A percentile compares a stretch with the other conserved stretches of the same genome.
Conservation (phyloP, 768 basidiomycete species). For the Pleurotus ostreatus region DNA sequence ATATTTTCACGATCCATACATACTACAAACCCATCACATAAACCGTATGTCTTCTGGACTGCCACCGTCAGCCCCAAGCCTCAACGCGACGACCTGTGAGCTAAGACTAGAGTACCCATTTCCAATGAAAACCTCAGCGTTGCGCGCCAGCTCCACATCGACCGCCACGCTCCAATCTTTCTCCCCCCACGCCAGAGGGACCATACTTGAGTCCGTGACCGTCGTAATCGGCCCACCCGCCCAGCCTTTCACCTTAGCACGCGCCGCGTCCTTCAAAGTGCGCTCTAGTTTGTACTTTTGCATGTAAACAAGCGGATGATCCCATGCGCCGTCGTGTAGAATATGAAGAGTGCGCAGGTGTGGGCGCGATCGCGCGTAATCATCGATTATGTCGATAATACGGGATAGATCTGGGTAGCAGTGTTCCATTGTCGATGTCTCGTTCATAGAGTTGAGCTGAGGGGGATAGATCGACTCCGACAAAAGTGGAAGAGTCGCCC, state of each 20-base stretch:
- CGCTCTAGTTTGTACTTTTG: slow-evolving; percentile 36
- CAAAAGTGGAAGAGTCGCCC: slow-evolving; percentile 41
- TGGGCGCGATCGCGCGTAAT: slow-evolving; percentile 29
- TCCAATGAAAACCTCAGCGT: slow-evolving; percentile 40
- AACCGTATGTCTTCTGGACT: slow-evolving; percentile 32
- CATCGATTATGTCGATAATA: slow-evolving; percentile 34
- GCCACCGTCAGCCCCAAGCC: slow-evolving; percentile 34
- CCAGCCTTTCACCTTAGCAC: slow-evolving; percentile 33
- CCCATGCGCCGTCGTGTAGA: slow-evolving; percentile 45
- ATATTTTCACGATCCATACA: background rate
- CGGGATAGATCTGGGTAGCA: slow-evolving; percentile 39
- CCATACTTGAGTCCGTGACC: slow-evolving; percentile 37
- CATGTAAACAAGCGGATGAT: slow-evolving; percentile 39
- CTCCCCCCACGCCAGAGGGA: slow-evolving; percentile 33
- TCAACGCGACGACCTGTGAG: slow-evolving; percentile 38
- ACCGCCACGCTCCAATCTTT: slow-evolving; percentile 39
- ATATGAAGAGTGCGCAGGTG: slow-evolving; percentile 36
- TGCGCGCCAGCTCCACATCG: slow-evolving; percentile 41
- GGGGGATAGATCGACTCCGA: slow-evolving; percentile 27
- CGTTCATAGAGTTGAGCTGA: slow-evolving; percentile 29
- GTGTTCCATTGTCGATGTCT: slow-evolving; percentile 36
- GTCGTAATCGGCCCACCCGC: slow-evolving; percentile 34
- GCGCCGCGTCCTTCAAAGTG: slow-evolving; percentile 29
- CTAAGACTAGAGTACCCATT: slow-evolving; percentile 47
- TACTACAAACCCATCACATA: slow-evolving; percentile 13